These are phyloP conservation scores for Fusarium sp. DNA, from an alignment of 2,329 filamentous ascomycete species.

Conservation along the genomic window DNA sequence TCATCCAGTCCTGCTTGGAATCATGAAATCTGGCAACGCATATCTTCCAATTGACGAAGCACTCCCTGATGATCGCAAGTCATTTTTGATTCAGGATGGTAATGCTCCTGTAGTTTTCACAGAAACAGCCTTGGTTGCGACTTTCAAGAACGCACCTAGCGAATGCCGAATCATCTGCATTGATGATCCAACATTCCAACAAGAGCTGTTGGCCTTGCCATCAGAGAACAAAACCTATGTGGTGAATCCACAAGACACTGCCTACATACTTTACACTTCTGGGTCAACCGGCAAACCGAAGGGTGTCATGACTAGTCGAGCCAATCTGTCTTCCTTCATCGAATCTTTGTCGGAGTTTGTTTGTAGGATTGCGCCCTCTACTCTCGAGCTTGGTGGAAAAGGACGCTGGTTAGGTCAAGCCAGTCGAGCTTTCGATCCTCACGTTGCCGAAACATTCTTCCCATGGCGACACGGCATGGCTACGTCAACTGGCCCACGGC, in stretches of 20 bases:
- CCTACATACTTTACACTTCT: constrained; percentile 1
- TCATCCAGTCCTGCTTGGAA: constrained; percentile 2
- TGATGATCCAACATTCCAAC: not conserved
- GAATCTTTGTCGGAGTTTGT: constrained; percentile 4
- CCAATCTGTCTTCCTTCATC: constrained; percentile 1
- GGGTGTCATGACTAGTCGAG: constrained; percentile 2
- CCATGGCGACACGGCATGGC: constrained; percentile 2
- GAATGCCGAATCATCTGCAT: not conserved
- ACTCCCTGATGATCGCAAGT: constrained; percentile 8
- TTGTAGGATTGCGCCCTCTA: not conserved
- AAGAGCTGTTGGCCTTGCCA: not conserved
- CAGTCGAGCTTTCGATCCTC: constrained; percentile 11
- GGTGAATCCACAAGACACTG: not conserved
- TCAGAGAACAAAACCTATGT: not conserved
- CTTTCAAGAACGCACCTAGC: not conserved
- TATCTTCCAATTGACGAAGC: constrained; percentile 7
- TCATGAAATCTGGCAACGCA: constrained; percentile 8
- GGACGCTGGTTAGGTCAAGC: constrained; percentile 8
- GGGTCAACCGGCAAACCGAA: constrained; percentile 3
- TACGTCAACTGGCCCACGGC: not conserved
- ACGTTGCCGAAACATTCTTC: constrained; percentile 1
- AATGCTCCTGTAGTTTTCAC: constrained; percentile 3
- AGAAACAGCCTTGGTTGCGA: not conserved
- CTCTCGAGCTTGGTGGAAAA: constrained; percentile 2
- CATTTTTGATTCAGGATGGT: constrained; percentile 5